Percentiles rank a stretch among this genome's conserved stretches.
Conservation (phyloP, 352 stramenopile species). For the Phytopythium litorale region DNA sequence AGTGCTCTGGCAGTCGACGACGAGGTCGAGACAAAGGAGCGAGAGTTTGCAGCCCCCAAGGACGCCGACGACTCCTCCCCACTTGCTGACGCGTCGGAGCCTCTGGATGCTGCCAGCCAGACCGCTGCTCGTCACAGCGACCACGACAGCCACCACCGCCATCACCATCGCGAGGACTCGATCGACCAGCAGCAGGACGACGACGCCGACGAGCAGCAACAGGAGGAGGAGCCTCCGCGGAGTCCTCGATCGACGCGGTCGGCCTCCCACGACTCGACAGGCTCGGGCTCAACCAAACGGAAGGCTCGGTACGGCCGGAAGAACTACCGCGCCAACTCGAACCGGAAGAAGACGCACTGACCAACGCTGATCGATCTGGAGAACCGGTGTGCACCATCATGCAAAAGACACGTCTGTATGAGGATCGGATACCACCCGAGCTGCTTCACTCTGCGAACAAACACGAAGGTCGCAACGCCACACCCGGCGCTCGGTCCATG, state of each 20-base stretch:
- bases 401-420: background rate
- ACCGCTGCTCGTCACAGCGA: background rate
- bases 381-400: background rate
- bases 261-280: constrained; percentile 18
- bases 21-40: background rate
- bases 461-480: background rate
- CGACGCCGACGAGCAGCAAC: background rate
- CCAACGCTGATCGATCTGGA: background rate
- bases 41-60: background rate
- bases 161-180: background rate
- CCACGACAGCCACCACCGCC: background rate
- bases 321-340: constrained; percentile 69
- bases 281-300: constrained; percentile 14
- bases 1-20: background rate
- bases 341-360: constrained; percentile 42
- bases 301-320: constrained; percentile 69
- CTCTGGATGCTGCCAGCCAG: background rate
- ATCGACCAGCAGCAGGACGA: background rate
- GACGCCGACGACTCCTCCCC: background rate
- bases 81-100: background rate
- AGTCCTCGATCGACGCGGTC: constrained; percentile 21
- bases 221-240: constrained; percentile 9
- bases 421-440: background rate
- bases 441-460: background rate
- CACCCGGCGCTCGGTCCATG: too few species aligned